Base-by-base conservation (phyloP, 192 early-diverging fungal species). In the Podila minutissima region DNA sequence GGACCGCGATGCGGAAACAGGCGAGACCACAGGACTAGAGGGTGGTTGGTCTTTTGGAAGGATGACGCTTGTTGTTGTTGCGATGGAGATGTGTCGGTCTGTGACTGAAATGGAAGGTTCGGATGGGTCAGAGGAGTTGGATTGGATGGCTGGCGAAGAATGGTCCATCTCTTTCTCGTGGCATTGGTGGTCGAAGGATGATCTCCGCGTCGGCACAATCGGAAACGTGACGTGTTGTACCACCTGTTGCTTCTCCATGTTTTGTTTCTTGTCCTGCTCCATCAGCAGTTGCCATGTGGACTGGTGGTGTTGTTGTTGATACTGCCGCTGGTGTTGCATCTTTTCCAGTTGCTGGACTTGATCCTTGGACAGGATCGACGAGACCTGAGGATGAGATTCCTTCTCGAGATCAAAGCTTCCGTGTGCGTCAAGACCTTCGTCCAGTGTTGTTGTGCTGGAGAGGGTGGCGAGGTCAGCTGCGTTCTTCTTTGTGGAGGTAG, bases 381-480 rank as follows among this genome's bases (percentile, higher is more conserved):
- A 5, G 9, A 11, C 41, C 22, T 53, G 38, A 31, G 62, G 66
- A 10, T 31, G 31, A 6, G 38, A 12, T 11, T 28, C 24, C 3
- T 3, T 15, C 3, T 76, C 63, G 19, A 59, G 37, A 8, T 48
- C 48, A 9, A 28, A 13, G 19, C 22, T 55, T 2, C 58, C 64
- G 5, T 41, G 6, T 28, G 49, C 57, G 0, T 15, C 59, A 13
- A 41, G 13, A 22, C 58, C 72, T 46, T 46, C 41, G 46, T 74
- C 66, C 41, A 75, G n/a, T 24, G 74, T 75, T 2, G 67, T 69
- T 31, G 66, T 37, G 10, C 66, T 38, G 3, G 74, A 75, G 1
- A 75, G 17, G 13, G 66, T 49, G 31, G 74, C 60, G 1, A 66
- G 55, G 15, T 64, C 66, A 2, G 74, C 58, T 17, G 12, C 3